Evolutionary conservation across 1,284 basidiomycete genomes (phyloP).

Genomic region (Ustilago curta): DNA sequence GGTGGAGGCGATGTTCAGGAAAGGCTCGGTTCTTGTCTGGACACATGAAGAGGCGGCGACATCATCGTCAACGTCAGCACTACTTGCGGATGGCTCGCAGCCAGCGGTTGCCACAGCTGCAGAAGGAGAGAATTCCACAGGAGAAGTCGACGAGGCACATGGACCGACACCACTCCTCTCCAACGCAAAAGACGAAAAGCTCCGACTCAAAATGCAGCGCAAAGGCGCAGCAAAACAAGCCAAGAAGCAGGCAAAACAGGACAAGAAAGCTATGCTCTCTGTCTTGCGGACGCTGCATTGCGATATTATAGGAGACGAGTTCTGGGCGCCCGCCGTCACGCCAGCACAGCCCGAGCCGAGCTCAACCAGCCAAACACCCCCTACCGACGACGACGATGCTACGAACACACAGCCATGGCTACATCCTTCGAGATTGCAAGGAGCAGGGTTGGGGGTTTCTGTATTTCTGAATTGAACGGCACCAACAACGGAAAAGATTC

Average conservation of each 20-base stretch:
- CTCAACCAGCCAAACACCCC: neutral
- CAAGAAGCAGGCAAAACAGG: constrained; percentile 36
- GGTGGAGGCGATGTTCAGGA: constrained; percentile 80
- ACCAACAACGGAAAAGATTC: neutral
- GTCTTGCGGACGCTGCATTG: constrained; percentile 65
- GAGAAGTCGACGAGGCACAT: neutral
- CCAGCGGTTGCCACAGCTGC: too few species aligned
- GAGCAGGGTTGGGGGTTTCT: constrained; percentile 31
- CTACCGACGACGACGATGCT: constrained; percentile 39
- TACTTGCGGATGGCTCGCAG: neutral
- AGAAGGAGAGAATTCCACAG: neutral
- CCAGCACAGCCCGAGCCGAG: constrained; percentile 25
- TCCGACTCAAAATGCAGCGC: constrained; percentile 21
- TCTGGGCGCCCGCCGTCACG: constrained; percentile 44
- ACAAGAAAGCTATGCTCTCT: constrained; percentile 29
- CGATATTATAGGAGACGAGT: constrained; percentile 64
- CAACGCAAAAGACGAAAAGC: constrained; percentile 42
- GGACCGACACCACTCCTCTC: constrained; percentile 3
- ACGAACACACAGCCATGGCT: constrained; percentile 21
- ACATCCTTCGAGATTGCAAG: constrained; percentile 24
- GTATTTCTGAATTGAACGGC: constrained; percentile 38
- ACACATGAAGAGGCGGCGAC: constrained; percentile 35
- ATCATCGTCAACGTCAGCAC: neutral
- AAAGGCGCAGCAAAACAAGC: constrained; percentile 30
- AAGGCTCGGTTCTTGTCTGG: constrained; percentile 86